A percentile compares a stretch with the other conserved stretches of the same genome.
These are phyloP conservation scores for Cadophora malorum DNA, from an alignment of 2,329 filamentous ascomycete genomes.

Conservation along the genomic window DNA sequence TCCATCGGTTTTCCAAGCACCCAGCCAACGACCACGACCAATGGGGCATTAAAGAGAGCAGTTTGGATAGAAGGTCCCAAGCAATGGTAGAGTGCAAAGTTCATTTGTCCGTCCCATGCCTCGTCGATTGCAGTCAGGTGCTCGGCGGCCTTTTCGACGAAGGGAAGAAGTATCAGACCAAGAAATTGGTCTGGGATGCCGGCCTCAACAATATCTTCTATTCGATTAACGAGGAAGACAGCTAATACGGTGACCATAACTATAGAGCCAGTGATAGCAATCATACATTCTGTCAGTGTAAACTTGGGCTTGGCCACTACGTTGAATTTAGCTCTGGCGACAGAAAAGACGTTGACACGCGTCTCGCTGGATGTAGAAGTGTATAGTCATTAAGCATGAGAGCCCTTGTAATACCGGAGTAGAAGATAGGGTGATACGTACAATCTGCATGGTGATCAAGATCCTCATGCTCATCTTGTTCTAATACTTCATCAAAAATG, in stretches of 20 bases:
- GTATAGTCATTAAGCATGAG: too few species aligned
- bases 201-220: constrained; percentile 63
- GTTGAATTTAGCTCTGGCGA: neutral
- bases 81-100: constrained; percentile 37
- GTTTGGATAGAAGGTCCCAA: constrained; percentile 86
- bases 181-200: constrained; percentile 64
- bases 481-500: constrained; percentile 76
- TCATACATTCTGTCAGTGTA: constrained; percentile 73
- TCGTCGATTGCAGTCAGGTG: constrained; percentile 85
- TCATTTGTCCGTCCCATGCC: constrained; percentile 79
- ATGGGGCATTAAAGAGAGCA: constrained; percentile 83
- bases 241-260: constrained; percentile 75
- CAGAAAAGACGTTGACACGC: neutral
- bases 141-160: constrained; percentile 87
- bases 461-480: constrained; percentile 72
- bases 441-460: constrained; percentile 65
- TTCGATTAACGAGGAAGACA: constrained; percentile 75
- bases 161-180: constrained; percentile 77
- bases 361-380: neutral
- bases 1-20: constrained; percentile 73
- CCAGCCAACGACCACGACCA: constrained; percentile 86
- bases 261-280: constrained; percentile 70
- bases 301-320: constrained; percentile 65
- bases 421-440: neutral
- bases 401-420: neutral